Conservation (phyloP, 495 filamentous ascomycete genomes). For the Durotheca rogersii region DNA sequence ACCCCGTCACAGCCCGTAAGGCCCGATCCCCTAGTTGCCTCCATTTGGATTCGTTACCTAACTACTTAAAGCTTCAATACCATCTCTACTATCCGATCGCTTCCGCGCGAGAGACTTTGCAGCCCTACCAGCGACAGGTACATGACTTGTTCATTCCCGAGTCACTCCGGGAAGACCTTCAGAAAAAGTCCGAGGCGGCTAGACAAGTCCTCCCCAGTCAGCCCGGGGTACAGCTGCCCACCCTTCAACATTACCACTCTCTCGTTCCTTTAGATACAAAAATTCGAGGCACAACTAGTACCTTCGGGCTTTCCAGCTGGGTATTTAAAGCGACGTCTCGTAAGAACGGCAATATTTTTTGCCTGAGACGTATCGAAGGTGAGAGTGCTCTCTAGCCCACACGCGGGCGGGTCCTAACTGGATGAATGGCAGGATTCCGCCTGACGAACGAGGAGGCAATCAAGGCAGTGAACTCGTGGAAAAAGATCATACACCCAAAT, state of each 20-base stretch:
- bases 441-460: constrained; percentile 88
- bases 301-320: constrained; percentile 87
- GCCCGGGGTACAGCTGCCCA: constrained; percentile 54
- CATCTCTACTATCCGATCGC: constrained; percentile 89
- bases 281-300: constrained; percentile 65
- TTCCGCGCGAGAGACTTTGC: constrained; percentile 73
- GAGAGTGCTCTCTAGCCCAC: constrained; percentile 37
- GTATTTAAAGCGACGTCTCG: constrained; percentile 92
- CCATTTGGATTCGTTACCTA: neutral
- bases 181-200: constrained; percentile 82
- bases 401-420: constrained; percentile 1
- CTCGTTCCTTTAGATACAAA: constrained; percentile 86
- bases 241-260: constrained; percentile 84
- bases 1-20: constrained; percentile 67
- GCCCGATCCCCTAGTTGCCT: constrained; percentile 5
- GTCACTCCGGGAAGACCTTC: constrained; percentile 79
- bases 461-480: constrained; percentile 85
- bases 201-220: constrained; percentile 79
- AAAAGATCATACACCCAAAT: constrained; percentile 75
- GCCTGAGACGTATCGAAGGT: constrained; percentile 79
- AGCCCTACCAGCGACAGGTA: constrained; percentile 77
- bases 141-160: constrained; percentile 91
- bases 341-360: constrained; percentile 82
- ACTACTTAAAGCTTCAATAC: constrained; percentile 65
- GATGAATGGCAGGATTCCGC: constrained; percentile 46